Conservation (phyloP, 257 asterid genomes). For the Solanum appendiculatum region DNA sequence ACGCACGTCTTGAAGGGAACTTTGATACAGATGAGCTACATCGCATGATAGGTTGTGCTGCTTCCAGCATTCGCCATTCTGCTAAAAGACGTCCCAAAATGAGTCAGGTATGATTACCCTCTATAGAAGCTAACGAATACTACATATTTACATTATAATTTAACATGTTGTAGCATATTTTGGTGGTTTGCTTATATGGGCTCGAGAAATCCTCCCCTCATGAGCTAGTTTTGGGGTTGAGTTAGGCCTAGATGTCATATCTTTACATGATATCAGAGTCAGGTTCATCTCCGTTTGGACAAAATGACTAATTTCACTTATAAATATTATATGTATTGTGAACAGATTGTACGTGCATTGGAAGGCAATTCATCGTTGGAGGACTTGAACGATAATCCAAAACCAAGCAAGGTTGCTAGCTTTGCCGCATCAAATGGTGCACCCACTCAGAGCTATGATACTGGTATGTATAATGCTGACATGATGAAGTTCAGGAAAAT, state of each 20-base stretch:
- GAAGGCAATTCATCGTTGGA: slow-evolving; percentile 77
- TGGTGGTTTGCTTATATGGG: neutral
- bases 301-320: neutral
- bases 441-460: slow-evolving; percentile 37
- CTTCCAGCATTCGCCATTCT: slow-evolving; percentile 86
- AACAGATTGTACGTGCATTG: slow-evolving; percentile 61
- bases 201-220: no score
- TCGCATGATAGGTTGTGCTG: slow-evolving; percentile 58
- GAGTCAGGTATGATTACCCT: slow-evolving; percentile 55
- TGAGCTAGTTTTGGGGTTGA: no score
- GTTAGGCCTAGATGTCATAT: no score
- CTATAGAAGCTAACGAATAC: neutral
- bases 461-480: slow-evolving; percentile 76
- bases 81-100: slow-evolving; percentile 87
- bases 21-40: slow-evolving; percentile 44
- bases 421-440: neutral
- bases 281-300: neutral
- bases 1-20: slow-evolving; percentile 55
- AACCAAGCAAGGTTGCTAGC: slow-evolving; percentile 18
- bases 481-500: slow-evolving; percentile 80
- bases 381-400: slow-evolving; percentile 54
- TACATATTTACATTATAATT: neutral
- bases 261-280: neutral
- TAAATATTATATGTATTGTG: neutral
- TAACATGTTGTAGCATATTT: neutral